These are phyloP conservation scores for Triglochin maritima DNA, from an alignment of 106 monocot species.

Conservation along the genomic window DNA sequence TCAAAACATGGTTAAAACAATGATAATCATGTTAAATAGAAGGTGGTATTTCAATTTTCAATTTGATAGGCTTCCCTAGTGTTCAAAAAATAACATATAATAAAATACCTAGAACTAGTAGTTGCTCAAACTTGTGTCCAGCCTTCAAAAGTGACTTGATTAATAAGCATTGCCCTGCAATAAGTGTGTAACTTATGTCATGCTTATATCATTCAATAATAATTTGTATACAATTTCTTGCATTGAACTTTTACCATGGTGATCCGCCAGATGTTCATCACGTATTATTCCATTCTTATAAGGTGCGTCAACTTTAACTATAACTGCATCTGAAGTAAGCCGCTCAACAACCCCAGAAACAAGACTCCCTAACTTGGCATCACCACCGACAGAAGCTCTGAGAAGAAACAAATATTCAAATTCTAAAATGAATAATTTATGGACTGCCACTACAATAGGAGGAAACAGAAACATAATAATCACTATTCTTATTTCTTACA, in stretches of 20 bases:
- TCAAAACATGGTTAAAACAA: not conserved
- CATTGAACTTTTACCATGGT: constrained; percentile 26
- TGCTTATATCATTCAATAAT: too few relatives aligned
- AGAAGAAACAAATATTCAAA: not conserved
- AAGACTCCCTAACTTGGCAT: constrained; percentile 38
- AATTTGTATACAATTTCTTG: not conserved
- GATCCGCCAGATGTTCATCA: constrained; percentile 80
- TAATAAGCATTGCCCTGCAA: constrained; percentile 52
- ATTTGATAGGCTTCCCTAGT: not conserved
- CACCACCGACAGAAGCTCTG: constrained; percentile 28
- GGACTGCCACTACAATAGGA: too few relatives aligned
- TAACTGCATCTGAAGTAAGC: constrained; percentile 50
- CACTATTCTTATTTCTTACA: too few relatives aligned
- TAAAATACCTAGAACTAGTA: constrained; percentile 71
- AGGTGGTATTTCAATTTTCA: not conserved
- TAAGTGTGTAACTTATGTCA: not conserved
- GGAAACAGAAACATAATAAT: too few relatives aligned
- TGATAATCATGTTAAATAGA: not conserved
- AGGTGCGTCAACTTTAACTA: constrained; percentile 31
- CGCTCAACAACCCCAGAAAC: constrained; percentile 75
- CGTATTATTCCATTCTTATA: constrained; percentile 48
- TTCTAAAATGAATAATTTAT: not conserved
- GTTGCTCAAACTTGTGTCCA: constrained; percentile 76
- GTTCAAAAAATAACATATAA: constrained; percentile 4
- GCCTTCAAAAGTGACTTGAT: constrained; percentile 61